Conservation (phyloP, 2,329 filamentous ascomycete genomes). For the Lomentospora prolificans region DNA sequence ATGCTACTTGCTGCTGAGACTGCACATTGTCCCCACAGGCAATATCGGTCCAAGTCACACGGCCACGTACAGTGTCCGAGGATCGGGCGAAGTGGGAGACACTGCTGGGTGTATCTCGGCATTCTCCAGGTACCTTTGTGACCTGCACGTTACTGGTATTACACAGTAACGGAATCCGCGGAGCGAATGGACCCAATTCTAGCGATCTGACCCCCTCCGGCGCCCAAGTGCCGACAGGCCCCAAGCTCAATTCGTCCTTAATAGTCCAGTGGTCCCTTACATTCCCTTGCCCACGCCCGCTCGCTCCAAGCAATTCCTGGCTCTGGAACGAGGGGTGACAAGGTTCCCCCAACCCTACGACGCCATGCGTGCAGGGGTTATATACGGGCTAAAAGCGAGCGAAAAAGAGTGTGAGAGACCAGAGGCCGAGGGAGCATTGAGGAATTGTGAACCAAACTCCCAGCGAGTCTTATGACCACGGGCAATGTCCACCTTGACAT, state of each 20-base stretch:
- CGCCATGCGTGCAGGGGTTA: not conserved
- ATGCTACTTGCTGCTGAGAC: not conserved
- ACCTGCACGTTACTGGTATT: too few species aligned
- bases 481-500: not conserved
- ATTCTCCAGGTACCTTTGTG: too few species aligned
- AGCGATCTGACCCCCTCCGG: not conserved
- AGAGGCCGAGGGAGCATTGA: not conserved
- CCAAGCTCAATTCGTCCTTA: constrained; percentile 2
- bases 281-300: not conserved
- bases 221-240: not conserved
- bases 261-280: not conserved
- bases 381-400: not conserved
- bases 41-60: not conserved
- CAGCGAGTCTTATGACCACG: not conserved
- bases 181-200: not conserved
- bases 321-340: not conserved
- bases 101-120: too few species aligned
- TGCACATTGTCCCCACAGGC: not conserved
- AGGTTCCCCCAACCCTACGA: not conserved
- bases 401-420: not conserved
- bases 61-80: not conserved
- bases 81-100: not conserved
- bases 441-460: not conserved
- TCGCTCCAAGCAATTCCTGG: not conserved
- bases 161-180: not conserved